Evolutionary conservation across 1,284 basidiomycete genomes (phyloP).

Genomic region (Hemileia vastatrix): DNA sequence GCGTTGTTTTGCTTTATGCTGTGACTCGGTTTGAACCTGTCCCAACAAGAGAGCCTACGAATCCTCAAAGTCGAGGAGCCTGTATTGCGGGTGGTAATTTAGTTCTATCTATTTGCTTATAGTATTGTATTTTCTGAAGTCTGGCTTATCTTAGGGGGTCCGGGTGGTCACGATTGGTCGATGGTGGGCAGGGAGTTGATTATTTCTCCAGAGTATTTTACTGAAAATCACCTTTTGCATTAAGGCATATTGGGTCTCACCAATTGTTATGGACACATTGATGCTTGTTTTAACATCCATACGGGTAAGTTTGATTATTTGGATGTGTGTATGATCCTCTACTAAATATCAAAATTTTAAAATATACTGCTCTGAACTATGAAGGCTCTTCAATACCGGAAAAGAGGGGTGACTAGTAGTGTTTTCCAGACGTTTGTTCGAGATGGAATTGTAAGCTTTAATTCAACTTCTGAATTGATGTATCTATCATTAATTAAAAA

Average conservation of each 20-base stretch:
- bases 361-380: too few relatives aligned
- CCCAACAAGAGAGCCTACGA: conserved; percentile 17
- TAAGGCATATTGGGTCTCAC: conserved; percentile 24
- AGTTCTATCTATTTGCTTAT: too few relatives aligned
- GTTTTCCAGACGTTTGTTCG: conserved; percentile 20
- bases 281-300: conserved; percentile 20
- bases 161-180: conserved; percentile 22
- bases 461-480: too few relatives aligned
- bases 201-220: too few relatives aligned
- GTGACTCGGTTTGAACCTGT: conserved; percentile 21
- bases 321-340: too few relatives aligned
- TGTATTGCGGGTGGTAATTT: conserved; percentile 22
- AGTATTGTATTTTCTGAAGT: too few relatives aligned
- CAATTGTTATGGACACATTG: conserved; percentile 22
- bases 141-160: too few relatives aligned
- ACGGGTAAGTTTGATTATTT: too few relatives aligned
- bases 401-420: conserved; percentile 14
- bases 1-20: conserved; percentile 16
- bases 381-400: conserved; percentile 21
- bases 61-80: conserved; percentile 18
- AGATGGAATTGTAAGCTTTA: conserved; percentile 20
- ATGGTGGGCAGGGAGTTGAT: too few relatives aligned
- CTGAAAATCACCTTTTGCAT: background rate
- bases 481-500: background rate
- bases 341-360: too few relatives aligned